These are phyloP conservation scores for Colletotrichum aenigma DNA, from an alignment of 2,329 filamentous ascomycete species.

Conservation along the genomic window DNA sequence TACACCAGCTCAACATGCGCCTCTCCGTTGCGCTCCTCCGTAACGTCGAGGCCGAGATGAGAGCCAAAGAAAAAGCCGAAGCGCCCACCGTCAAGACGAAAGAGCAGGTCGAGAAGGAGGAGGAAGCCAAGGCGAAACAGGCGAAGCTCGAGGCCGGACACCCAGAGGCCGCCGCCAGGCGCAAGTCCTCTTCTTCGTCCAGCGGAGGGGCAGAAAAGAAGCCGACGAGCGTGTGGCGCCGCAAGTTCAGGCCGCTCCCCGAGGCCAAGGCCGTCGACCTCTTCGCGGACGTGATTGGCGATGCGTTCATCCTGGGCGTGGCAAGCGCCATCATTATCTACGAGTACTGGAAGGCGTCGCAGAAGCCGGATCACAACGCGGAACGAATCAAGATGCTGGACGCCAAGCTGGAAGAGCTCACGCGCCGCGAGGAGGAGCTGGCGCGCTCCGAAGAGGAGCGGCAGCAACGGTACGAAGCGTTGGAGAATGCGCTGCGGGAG, in stretches of 20 bases:
- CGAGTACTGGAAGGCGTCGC: conserved; percentile 63
- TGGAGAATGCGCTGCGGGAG: conserved; percentile 58
- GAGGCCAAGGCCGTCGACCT: conserved; percentile 70
- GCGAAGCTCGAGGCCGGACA: conserved; percentile 33
- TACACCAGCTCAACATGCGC: conserved; percentile 72
- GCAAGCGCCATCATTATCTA: conserved; percentile 63
- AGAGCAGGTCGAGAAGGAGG: conserved; percentile 62
- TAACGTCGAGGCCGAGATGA: conserved; percentile 60
- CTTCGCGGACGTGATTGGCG: conserved; percentile 69
- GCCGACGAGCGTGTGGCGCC: conserved; percentile 60
- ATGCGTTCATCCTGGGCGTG: conserved; percentile 66
- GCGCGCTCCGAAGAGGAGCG: conserved; percentile 47
- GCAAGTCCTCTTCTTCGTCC: background rate
- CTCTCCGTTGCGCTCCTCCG: conserved; percentile 63
- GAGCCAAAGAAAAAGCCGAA: conserved; percentile 66
- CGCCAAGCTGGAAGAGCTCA: conserved; percentile 52
- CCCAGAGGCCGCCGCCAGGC: background rate
- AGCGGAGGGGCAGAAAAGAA: background rate
- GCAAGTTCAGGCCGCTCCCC: conserved; percentile 66
- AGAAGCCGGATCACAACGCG: conserved; percentile 63
- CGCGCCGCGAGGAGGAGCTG: conserved; percentile 54
- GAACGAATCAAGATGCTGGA: conserved; percentile 58
- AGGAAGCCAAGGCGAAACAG: conserved; percentile 45
- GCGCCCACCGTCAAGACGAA: conserved; percentile 69
- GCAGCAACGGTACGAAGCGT: conserved; percentile 50